phyloP scores from a whole-genome alignment of 2,329 filamentous ascomycete genomes.

The Colletotrichum somersetense region DNA sequence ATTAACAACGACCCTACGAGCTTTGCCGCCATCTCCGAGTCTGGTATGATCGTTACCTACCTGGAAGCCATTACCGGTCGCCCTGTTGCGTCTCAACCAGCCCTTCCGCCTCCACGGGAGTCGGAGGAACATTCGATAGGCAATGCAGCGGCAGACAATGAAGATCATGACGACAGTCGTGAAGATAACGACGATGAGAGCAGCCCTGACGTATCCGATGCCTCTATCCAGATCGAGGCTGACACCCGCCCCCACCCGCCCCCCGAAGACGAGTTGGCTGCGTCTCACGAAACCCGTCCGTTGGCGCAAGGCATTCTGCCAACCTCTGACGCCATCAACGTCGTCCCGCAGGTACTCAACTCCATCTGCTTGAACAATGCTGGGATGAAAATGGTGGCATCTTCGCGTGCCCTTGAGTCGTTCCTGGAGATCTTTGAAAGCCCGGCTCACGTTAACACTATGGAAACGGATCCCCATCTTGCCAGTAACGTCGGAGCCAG shows the following conservation, averaged over 20 bases:
- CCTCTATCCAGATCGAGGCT: constrained; percentile 53
- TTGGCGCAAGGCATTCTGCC: constrained; percentile 82
- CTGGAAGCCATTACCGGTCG: constrained; percentile 82
- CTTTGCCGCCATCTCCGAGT: constrained; percentile 94
- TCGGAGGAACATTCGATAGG: constrained; percentile 44
- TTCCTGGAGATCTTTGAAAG: constrained; percentile 99
- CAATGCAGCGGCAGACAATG: constrained; percentile 43
- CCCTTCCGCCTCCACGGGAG: constrained; percentile 46
- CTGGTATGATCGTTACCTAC: constrained; percentile 87
- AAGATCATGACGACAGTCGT: background rate
- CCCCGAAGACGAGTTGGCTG: constrained; percentile 59
- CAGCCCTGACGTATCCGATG: constrained; percentile 56
- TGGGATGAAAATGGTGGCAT: constrained; percentile 88
- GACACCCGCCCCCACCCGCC: constrained; percentile 66
- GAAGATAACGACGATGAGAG: constrained; percentile 51
- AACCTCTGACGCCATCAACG: constrained; percentile 88
- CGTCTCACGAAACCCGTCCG: constrained; percentile 47
- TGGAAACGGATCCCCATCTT: constrained; percentile 79
- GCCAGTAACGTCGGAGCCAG: constrained; percentile 81
- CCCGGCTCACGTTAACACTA: constrained; percentile 85
- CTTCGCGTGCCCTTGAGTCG: constrained; percentile 83
- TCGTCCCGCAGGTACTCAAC: constrained; percentile 88
- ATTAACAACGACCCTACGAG: constrained; percentile 99
- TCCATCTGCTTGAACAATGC: constrained; percentile 92
- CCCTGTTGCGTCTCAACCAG: constrained; percentile 53